Conservation (phyloP, 768 basidiomycete genomes). For the Leucogyrophana mollusca region DNA sequence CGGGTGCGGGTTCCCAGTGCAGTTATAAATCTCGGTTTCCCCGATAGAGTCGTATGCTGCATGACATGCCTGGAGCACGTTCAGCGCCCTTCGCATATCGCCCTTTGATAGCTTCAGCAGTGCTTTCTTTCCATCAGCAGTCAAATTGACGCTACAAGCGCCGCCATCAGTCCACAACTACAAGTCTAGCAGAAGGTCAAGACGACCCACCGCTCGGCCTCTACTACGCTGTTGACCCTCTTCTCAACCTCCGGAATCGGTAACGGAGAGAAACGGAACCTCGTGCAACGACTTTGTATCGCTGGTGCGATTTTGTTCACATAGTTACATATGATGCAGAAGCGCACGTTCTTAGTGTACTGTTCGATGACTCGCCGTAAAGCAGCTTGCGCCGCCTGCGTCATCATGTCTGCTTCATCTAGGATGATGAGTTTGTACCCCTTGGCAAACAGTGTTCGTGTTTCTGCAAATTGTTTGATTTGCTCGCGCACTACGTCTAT, state of each 20-base stretch:
- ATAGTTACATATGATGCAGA: conserved; percentile 99
- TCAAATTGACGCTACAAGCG: conserved; percentile 74
- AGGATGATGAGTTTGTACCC: conserved; percentile 97
- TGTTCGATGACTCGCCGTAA: conserved; percentile 97
- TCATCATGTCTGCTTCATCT: conserved; percentile 99
- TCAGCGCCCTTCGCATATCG: conserved; percentile 96
- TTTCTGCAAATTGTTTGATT: conserved; percentile 98
- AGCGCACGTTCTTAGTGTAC: conserved; percentile 97
- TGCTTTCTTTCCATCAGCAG: conserved; percentile 83
- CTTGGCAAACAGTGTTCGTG: conserved; percentile 85
- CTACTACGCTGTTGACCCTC: conserved; percentile 73
- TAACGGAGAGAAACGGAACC: conserved; percentile 94
- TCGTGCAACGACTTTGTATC: conserved; percentile 96
- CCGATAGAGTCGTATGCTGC: conserved; percentile 90
- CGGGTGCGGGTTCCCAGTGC: conserved; percentile 96
- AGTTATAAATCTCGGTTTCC: conserved; percentile 92
- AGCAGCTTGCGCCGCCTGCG: conserved; percentile 93
- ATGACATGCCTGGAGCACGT: conserved; percentile 96
- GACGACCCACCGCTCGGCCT: conserved; percentile 71
- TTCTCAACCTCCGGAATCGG: conserved; percentile 85
- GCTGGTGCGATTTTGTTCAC: conserved; percentile 99
- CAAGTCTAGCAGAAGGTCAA: conserved; percentile 1
- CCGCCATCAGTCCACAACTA: not conserved
- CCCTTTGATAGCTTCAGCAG: conserved; percentile 93
- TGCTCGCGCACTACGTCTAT: conserved; percentile 99